Base-by-base conservation (phyloP, 139 green algal species). In the Ulvella scutata region DNA sequence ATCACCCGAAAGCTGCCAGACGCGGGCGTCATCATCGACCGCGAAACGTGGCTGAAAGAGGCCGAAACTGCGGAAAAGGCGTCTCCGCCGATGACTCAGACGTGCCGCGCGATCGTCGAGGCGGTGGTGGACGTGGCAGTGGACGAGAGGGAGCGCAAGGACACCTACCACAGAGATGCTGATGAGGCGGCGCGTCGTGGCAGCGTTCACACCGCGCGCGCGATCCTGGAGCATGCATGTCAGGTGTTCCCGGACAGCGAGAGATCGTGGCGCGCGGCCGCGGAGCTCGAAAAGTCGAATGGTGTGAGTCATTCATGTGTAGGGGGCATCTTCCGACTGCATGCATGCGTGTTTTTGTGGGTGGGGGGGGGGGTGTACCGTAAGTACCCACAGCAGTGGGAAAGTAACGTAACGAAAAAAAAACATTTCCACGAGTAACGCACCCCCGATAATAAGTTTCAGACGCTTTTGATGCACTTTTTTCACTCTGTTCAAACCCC, bases 151-250 rank as follows among this genome's bases (percentile, higher is more conserved):
- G 95, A 99, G 79, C 62, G 85, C 35, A 88, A 94, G 82, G 78
- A 80, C 67, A 98, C 94, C 23, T 97, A 92, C 88, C 83, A 92
- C 81, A 92, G 86, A 4, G 95, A 99, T 76, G 95, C 92, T 36
- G 90, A 92, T 39, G 91, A 96, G 75, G 80, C 43, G n/a, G 72
- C 78, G 17, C 75, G 77, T 38, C 78, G 73, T 51, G 90, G 91
- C 4, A 87, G 82, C 35, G 75, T 92, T 7, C 86, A 97, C 79
- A 97, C 92, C 0, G 93, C 93, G n/a, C 80, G 92, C 28, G 88
- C 92, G 34, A 94, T 98, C 75, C 92, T 90, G 44, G 78, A 74
- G 9, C 83, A 94, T 79, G 87, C 88, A 7, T 80, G 93, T 26
- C 38, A 72, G 10, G 82, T 82, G 23, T 96, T 95, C 79, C 90